These are phyloP conservation scores for Parathielavia hyrcaniae DNA, from an alignment of 495 filamentous ascomycete species.

Conservation along the genomic window DNA sequence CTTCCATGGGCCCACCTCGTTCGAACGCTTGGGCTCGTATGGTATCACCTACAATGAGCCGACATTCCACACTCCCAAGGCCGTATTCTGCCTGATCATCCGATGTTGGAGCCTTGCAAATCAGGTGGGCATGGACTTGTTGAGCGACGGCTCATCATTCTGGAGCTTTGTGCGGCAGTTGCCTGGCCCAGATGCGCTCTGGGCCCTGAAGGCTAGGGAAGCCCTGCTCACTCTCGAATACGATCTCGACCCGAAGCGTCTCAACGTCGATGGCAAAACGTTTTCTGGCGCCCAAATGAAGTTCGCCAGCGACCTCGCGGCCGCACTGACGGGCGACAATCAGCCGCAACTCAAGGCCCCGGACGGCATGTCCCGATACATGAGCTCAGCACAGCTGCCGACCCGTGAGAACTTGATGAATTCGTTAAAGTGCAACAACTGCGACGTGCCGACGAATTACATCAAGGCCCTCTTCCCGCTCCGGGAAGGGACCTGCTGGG, in stretches of 20 bases:
- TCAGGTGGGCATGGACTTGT: slow-evolving; percentile 25
- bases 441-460: neutral
- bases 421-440: slow-evolving; percentile 2
- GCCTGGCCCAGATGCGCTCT: slow-evolving; percentile 26
- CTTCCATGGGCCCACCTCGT: slow-evolving; percentile 20
- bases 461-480: slow-evolving; percentile 10
- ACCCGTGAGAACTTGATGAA: neutral
- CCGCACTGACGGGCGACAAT: slow-evolving; percentile 24
- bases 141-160: slow-evolving; percentile 25
- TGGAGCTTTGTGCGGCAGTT: slow-evolving; percentile 26
- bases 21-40: slow-evolving; percentile 16
- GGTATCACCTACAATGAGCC: slow-evolving; percentile 27
- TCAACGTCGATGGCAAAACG: neutral
- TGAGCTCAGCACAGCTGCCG: neutral
- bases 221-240: slow-evolving; percentile 11
- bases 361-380: neutral
- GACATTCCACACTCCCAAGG: slow-evolving; percentile 24
- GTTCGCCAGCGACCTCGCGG: slow-evolving; percentile 21
- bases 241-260: neutral
- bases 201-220: slow-evolving; percentile 28
- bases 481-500: slow-evolving; percentile 17
- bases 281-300: neutral
- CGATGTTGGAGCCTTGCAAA: slow-evolving; percentile 5
- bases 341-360: neutral
- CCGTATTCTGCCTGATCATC: slow-evolving; percentile 16